Evolutionary conservation across 2,329 filamentous ascomycete species (phyloP), one percentile per base, ranked within the genome.

Genomic region (Penicillium sp.): DNA sequence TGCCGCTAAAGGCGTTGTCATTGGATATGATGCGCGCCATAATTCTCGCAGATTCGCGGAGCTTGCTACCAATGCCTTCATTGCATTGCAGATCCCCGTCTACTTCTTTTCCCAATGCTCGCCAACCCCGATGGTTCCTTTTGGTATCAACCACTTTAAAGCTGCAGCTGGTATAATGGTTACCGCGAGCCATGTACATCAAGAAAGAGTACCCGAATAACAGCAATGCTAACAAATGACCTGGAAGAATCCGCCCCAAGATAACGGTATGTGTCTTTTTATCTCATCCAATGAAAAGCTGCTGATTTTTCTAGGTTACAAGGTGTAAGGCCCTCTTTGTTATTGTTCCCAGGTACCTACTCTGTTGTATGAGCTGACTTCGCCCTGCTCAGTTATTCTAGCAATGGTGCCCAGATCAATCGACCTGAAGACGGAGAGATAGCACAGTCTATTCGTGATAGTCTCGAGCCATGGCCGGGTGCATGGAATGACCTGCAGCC

Each of bases 321-420:
- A 88, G 73, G 86, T 88, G 68, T 78, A 68, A 55, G 70, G 27
- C 35, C 24, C 11, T 10, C 26, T 47, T 19, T 29, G 7, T 9
- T 19, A 31, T 16, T 21, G 31, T 26, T 26, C 5, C 31, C 31
- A 31, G 29, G 11, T 14, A 33, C 31, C 5, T 21, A 26, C n/a
- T 9, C 8, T 29, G 26, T 11, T 13, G 4, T 48, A 39, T 5
- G 27, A 50, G 57, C 68, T 73, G 49, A 74, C 63, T 41, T 10
- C 50, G 14, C 46, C 5, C 21, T 35, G 29, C 22, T 24, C 63
- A 78, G 76, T 9, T 88, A 88, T 73, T 86, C 83, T 76, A 77
- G 76, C 16, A 87, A 87, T 65, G 86, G 85, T 2, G 86, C 84
- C 64, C 86, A 88, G 68, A 88, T 88, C 61, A 86, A 87, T 52